Evolutionary conservation across 257 asterid genomes (phyloP).

Genomic region (Scutellaria minor): DNA sequence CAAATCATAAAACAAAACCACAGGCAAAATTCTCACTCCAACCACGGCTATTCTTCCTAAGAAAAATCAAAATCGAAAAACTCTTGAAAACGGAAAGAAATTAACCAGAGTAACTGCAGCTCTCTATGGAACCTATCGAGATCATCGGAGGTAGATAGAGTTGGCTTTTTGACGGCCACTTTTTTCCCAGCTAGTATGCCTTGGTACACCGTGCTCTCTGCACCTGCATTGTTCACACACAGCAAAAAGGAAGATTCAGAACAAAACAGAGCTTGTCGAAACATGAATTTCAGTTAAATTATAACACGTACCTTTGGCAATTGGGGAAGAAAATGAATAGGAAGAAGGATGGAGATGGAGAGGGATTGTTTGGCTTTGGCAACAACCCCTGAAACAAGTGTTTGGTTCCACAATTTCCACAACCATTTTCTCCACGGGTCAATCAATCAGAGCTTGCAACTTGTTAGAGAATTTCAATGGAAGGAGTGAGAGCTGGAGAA

Average conservation of each 20-base stretch:
- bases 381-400: conserved; percentile 87
- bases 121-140: conserved; percentile 80
- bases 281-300: neutral
- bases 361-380: conserved; percentile 86
- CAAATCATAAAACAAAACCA: conserved; percentile 15
- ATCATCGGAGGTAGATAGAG: conserved; percentile 78
- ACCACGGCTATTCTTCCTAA: neutral
- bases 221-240: conserved; percentile 54
- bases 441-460: conserved; percentile 2
- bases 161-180: conserved; percentile 85
- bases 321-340: conserved; percentile 72
- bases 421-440: conserved; percentile 49
- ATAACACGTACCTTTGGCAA: conserved; percentile 68
- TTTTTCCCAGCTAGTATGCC: conserved; percentile 67
- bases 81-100: neutral
- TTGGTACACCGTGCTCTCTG: conserved; percentile 86
- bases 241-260: neutral
- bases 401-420: conserved; percentile 69
- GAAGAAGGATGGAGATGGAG: conserved; percentile 73
- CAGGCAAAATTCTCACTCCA: neutral
- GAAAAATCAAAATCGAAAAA: neutral
- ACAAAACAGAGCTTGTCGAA: neutral
- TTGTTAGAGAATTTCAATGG: neutral
- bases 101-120: conserved; percentile 64
- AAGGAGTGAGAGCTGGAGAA: neutral